These are phyloP conservation scores for Phytophthora citrophthora DNA, from an alignment of 352 stramenopile species.

Conservation along the genomic window DNA sequence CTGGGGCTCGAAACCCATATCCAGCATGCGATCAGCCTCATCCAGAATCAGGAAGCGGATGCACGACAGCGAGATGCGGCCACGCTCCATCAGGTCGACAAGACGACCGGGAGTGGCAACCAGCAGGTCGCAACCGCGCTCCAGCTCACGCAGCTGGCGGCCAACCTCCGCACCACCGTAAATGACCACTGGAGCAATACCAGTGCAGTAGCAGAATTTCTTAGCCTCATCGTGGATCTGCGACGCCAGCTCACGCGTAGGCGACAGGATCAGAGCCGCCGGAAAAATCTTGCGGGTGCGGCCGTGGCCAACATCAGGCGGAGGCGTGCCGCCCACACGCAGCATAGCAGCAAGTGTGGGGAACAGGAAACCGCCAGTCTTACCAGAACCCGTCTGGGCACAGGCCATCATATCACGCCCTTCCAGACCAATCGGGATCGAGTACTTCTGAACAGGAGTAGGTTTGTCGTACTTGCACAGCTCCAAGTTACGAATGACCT, in stretches of 20 bases:
- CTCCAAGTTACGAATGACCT: slow-evolving; percentile 93
- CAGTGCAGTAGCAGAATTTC: slow-evolving; percentile 97
- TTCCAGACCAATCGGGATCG: slow-evolving; percentile 94
- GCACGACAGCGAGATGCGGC: slow-evolving; percentile 87
- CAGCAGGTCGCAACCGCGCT: slow-evolving; percentile 96
- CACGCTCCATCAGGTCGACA: slow-evolving; percentile 96
- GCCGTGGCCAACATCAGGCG: slow-evolving; percentile 53
- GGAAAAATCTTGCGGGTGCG: slow-evolving; percentile 91
- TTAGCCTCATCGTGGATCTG: slow-evolving; percentile 97
- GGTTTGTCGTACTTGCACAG: slow-evolving; percentile 96
- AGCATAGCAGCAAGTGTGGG: slow-evolving; percentile 97
- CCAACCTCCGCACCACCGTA: slow-evolving; percentile 95
- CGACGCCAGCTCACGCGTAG: slow-evolving; percentile 94
- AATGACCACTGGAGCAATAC: slow-evolving; percentile 93
- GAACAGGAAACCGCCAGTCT: slow-evolving; percentile 97
- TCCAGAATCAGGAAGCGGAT: slow-evolving; percentile 98
- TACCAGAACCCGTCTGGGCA: slow-evolving; percentile 98
- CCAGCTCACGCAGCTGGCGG: slow-evolving; percentile 83
- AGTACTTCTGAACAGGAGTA: slow-evolving; percentile 99
- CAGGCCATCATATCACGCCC: slow-evolving; percentile 99
- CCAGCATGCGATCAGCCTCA: slow-evolving; percentile 99
- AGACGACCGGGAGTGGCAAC: slow-evolving; percentile 98
- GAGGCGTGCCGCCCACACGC: slow-evolving; percentile 68
- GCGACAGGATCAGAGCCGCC: slow-evolving; percentile 92
- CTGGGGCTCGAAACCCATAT: slow-evolving; percentile 99